Conservation (phyloP, 495 filamentous ascomycete genomes). For the Penicillium angulare region DNA sequence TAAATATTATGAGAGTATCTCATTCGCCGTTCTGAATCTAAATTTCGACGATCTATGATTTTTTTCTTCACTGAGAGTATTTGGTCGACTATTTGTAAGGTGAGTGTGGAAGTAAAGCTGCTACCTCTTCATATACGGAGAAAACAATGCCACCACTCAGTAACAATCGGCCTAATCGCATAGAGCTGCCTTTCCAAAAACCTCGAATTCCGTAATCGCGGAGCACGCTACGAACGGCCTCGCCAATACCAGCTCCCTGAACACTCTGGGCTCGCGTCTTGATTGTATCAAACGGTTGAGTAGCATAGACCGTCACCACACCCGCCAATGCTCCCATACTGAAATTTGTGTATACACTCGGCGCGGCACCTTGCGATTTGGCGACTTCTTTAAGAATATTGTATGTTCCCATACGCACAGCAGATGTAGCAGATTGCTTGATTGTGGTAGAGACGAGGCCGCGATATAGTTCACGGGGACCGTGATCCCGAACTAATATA, state of each 20-base stretch:
- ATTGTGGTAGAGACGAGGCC: constrained; percentile 61
- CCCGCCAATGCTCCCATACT: constrained; percentile 60
- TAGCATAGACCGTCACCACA: constrained; percentile 58
- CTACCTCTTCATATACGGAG: constrained; percentile 61
- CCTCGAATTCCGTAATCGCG: constrained; percentile 55
- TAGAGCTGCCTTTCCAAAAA: constrained; percentile 67
- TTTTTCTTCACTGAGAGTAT: too few relatives aligned
- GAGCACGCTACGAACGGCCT: constrained; percentile 52
- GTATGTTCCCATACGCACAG: constrained; percentile 65
- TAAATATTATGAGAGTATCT: too few relatives aligned
- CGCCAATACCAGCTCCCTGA: constrained; percentile 44
- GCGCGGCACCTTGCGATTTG: constrained; percentile 37
- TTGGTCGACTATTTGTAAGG: too few relatives aligned
- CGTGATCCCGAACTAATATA: constrained; percentile 48
- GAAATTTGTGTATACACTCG: constrained; percentile 53
- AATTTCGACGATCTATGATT: too few relatives aligned
- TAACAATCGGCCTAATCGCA: constrained; percentile 62
- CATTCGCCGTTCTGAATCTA: too few relatives aligned
- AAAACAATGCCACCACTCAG: constrained; percentile 67
- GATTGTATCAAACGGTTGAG: constrained; percentile 67
- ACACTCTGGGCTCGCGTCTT: constrained; percentile 64
- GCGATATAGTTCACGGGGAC: constrained; percentile 54
- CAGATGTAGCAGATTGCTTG: constrained; percentile 65
- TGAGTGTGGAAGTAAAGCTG: too few relatives aligned
- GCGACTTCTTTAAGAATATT: constrained; percentile 64